A percentile compares a stretch with the other conserved stretches of the same genome.
These are phyloP conservation scores for Selaginella tamariscina DNA, from an alignment of 75 land plant species.

Conservation along the genomic window DNA sequence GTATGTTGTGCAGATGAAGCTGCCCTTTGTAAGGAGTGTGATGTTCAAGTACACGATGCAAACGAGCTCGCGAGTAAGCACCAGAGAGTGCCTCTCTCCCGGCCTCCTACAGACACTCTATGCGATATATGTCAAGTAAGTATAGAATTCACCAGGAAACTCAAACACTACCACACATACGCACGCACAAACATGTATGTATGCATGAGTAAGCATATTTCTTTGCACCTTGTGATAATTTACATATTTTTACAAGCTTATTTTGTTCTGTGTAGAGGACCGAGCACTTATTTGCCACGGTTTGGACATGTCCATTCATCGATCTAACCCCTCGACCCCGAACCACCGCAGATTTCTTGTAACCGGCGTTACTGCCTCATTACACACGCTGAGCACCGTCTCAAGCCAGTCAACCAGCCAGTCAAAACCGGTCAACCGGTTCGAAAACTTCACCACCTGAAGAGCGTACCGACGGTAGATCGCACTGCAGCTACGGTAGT, in stretches of 20 bases:
- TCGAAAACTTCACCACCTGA: no score
- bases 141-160: no score
- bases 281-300: slow-evolving; percentile 65
- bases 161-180: no score
- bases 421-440: not conserved
- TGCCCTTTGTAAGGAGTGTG: slow-evolving; percentile 61
- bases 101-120: slow-evolving; percentile 29
- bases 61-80: slow-evolving; percentile 85
- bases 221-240: not conserved
- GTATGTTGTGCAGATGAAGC: slow-evolving; percentile 94
- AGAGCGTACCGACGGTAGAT: no score
- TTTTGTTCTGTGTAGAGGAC: slow-evolving; percentile 79
- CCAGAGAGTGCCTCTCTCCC: slow-evolving; percentile 36
- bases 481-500: not conserved
- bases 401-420: not conserved
- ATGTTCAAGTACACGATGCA: slow-evolving; percentile 62
- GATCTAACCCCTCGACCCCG: slow-evolving; percentile 34
- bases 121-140: slow-evolving; percentile 79
- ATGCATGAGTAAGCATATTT: no score
- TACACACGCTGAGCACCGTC: not conserved
- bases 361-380: slow-evolving; percentile 30
- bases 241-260: slow-evolving; percentile 38
- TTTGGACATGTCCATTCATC: slow-evolving; percentile 64
- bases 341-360: slow-evolving; percentile 59
- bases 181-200: no score